Evolutionary conservation across 1,139 yeast species (phyloP).

Genomic region (Barnettozyma hawaiiensis): DNA sequence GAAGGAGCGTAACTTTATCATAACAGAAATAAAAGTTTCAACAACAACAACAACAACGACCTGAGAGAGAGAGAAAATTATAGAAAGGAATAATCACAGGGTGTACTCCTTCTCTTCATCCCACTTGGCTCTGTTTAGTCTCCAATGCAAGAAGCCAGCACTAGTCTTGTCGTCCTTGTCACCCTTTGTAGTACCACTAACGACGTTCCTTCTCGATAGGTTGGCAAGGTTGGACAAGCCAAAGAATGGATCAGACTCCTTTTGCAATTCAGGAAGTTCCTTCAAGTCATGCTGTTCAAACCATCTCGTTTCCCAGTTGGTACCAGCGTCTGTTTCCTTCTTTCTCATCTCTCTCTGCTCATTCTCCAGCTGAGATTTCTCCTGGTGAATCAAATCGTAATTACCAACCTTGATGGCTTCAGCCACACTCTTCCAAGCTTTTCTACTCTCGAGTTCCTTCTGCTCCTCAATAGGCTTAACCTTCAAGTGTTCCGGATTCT

Average conservation of each 20-base stretch:
- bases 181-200: slow-evolving; percentile 56
- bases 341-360: slow-evolving; percentile 76
- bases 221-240: slow-evolving; percentile 48
- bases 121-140: slow-evolving; percentile 52
- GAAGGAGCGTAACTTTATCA: neutral
- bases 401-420: slow-evolving; percentile 75
- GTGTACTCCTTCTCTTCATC: slow-evolving; percentile 46
- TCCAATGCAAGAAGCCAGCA: slow-evolving; percentile 59
- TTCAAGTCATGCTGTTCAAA: slow-evolving; percentile 52
- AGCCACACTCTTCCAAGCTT: slow-evolving; percentile 84
- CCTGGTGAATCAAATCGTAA: slow-evolving; percentile 64
- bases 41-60: too few species aligned
- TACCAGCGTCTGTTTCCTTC: slow-evolving; percentile 57
- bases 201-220: slow-evolving; percentile 57
- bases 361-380: slow-evolving; percentile 75
- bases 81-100: neutral
- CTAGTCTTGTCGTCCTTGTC: slow-evolving; percentile 43
- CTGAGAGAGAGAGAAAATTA: neutral
- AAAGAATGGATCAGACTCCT: slow-evolving; percentile 40
- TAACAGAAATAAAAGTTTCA: too few species aligned
- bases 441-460: slow-evolving; percentile 68
- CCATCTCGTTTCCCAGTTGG: slow-evolving; percentile 74
- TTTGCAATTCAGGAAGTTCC: slow-evolving; percentile 22
- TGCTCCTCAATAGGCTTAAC: slow-evolving; percentile 81
- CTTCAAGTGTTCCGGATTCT: slow-evolving; percentile 47